Base-by-base conservation (phyloP, 495 filamentous ascomycete species). In the Neohortaea acidophila region DNA sequence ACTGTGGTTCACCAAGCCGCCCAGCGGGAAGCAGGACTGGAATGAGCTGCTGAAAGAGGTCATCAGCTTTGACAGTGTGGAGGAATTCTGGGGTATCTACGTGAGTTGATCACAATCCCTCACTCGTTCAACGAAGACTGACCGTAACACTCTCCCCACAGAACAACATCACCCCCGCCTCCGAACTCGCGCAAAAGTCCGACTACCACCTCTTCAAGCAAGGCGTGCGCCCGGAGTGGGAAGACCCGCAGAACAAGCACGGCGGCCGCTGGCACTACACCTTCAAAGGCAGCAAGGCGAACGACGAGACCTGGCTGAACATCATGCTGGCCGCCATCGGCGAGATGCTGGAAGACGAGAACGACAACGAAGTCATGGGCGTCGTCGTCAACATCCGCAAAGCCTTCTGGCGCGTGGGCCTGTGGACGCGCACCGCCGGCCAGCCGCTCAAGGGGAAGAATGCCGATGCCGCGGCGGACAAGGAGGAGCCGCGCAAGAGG, bases 141-240 rank as follows among this genome's bases (percentile, higher is more conserved):
- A 39, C 9, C 10, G 11, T 17, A 13, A 9, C 33, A 20, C 9
- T 20, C 38, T 10, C 14, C n/a, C 27, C 18, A 15, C 56, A 97
- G 89, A 99, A 99, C 68, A 99, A 99, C 64, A 94, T 99, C 60
- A 81, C 84, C 17, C 77, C 87, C 12, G 84, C 84, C 41, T 96
- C 91, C 44, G 86, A 96, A 47, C 74, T 99, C 20, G 80, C 84
- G 29, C 73, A 92, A 46, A 99, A 96, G 66, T 91, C 87, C 54
- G 89, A 99, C 62, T 99, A 99, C 66, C 89, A 99, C 58, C 79
- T 99, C 19, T 99, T 99, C 77, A 99, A 99, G 64, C 77, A 79
- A 54, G 85, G 85, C 44, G 77, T 96, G 39, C 84, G 91, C 14
- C 89, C 89, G 1, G 89, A 99, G 63, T 99, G 89, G 89, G 89